Base-by-base conservation (phyloP, 2,329 filamentous ascomycete genomes). In the Paradendryphiella salina region DNA sequence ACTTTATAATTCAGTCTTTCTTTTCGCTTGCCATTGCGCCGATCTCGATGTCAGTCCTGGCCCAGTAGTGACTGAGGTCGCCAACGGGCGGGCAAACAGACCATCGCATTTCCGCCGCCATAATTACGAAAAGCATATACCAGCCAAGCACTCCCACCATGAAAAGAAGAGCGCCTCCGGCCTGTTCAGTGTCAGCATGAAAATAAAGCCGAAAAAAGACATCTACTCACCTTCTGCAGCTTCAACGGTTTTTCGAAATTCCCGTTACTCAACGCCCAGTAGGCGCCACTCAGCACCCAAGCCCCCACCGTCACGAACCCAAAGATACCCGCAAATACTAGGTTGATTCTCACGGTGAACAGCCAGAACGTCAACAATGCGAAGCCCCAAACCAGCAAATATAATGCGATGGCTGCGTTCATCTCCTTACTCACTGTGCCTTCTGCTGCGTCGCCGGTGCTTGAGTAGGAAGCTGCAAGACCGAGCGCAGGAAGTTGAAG, bases 71-170 rank as follows among this genome's bases (percentile, higher is more conserved):
- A 42, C 74, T 80, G 10, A 82, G 69, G 55, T 82, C 79, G 4
- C 79, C 78, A 1, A 82, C 77, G 0, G 79, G 79, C 2, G 81
- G 69, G 21, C 71, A 76, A 31, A 81, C 52, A 0, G 75, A 74
- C 45, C 81, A 75, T 3, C 78, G 71, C 77, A 81, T 81, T 67
- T 82, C 79, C 3, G 75, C 77, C 1, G 76, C 75, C 76, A 81
- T 80, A 50, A 81, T 81, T 4, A 80, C 79, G 40, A 81, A 75
- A 8, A 77, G 76, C 67, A 81, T 79, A 52, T 81, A 81, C 76
- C 79, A 82, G 1, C 79, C 79, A 4, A 81, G 57, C 0, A 75
- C 17, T 0, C 74, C 78, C 1, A 79, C 76, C 1, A 80, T 65
- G 49, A 82, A 81, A 4, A 74, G 47, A 4, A 74, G 36, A 5